Evolutionary conservation across 306 rosid genomes (phyloP), one percentile per base, ranked within the genome.

Genomic region (Prinsepia uniflora): DNA sequence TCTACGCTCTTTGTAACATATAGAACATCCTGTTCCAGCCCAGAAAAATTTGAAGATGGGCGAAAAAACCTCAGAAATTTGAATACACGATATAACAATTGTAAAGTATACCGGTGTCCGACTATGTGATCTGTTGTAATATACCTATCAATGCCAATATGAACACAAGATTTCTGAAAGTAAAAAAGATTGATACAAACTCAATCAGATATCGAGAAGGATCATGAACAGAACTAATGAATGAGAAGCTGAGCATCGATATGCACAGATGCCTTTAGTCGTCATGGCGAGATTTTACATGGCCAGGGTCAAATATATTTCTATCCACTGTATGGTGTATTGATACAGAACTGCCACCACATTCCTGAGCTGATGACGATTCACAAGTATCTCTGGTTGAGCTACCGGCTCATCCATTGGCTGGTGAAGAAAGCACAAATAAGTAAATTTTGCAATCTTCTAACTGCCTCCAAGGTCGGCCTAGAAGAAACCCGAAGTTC

Each of bases 401-500:
- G 22, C 6, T 2, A 22, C 54, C 9, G n/a, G 5, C 56, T 72
- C 50, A 44, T 68, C 61, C 5, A 46, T 41, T 15, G 36, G 68
- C 70, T 47, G 9, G 30, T 63, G 18, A 69, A 72, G 66, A 66
- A 18, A 36, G 50, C 44, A 52, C 65, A 56, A 34, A 46, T 8
- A 55, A 40, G 12, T 10, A 5, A 53, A 18, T 18, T 62, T 49
- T 45, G 62, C 69, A 60, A 67, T 54, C 74, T 53, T 47, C 65
- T 50, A 62, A 55, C 11, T 30, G 30, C 30, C 73, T 60, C 49
- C 40, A 44, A 58, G 10, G 30, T 30, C 42, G 70, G 41, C 65
- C 75, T 65, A 30, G 59, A 30, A 74, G 65, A 65, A 64, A 76
- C 64, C n/a, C 20, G 56, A 49, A 71, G 71, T 72, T 67, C 71